phyloP scores from a whole-genome alignment of 495 filamentous ascomycete species.

The Elaphomyces granulatus region DNA sequence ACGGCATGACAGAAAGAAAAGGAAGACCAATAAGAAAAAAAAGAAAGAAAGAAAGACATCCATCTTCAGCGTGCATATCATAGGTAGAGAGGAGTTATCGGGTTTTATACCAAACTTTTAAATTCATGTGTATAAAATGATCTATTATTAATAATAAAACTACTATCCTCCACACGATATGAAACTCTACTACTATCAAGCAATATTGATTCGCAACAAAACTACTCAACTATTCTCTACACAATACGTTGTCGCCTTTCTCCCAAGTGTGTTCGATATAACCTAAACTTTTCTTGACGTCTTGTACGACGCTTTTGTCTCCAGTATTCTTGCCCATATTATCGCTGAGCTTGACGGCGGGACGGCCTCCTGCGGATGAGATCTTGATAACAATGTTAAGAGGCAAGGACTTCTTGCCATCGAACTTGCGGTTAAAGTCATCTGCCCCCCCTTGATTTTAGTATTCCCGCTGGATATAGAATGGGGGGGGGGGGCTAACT shows the following conservation, averaged over 20 bases:
- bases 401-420: constrained; percentile 71
- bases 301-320: constrained; percentile 57
- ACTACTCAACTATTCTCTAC: too few species aligned
- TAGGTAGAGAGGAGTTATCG: too few species aligned
- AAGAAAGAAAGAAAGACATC: too few species aligned
- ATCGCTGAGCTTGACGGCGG: constrained; percentile 91
- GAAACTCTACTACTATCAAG: too few species aligned
- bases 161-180: too few species aligned
- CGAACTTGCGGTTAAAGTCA: constrained; percentile 57
- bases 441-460: constrained; percentile 28
- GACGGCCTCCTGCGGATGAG: constrained; percentile 63
- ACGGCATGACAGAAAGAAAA: too few species aligned
- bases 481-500: constrained; percentile 9
- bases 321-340: constrained; percentile 95
- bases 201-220: too few species aligned
- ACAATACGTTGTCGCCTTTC: constrained; percentile 73
- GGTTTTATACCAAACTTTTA: too few species aligned
- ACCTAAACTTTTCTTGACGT: constrained; percentile 71
- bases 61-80: too few species aligned
- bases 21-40: too few species aligned
- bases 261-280: constrained; percentile 78
- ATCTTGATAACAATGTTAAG: constrained; percentile 98
- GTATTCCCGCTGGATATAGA: background rate
- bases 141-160: too few species aligned
- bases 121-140: too few species aligned